Evolutionary conservation across 2,329 filamentous ascomycete species (phyloP).

Genomic region (Pyrenophora tritici-repentis): DNA sequence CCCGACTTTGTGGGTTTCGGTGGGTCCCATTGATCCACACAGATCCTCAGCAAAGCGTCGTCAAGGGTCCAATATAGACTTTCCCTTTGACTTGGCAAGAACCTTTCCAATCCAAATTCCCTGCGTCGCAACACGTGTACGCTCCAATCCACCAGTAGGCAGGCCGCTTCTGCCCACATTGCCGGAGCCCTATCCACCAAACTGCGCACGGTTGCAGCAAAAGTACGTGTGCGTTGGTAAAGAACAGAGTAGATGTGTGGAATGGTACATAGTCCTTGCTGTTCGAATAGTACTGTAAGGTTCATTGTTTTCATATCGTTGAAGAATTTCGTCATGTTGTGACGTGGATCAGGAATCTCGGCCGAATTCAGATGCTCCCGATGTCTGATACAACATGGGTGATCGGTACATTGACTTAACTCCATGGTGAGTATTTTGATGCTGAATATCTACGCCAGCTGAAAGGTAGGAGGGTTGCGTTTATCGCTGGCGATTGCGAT

Average conservation of each 20-base stretch:
- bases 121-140: conserved; percentile 10
- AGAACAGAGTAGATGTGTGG: conserved; percentile 10
- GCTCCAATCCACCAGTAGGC: conserved; percentile 16
- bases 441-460: too few relatives aligned
- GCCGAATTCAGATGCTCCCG: too few relatives aligned
- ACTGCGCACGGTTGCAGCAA: conserved; percentile 12
- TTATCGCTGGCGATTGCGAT: too few relatives aligned
- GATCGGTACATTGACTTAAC: too few relatives aligned
- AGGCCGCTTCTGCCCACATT: conserved; percentile 12
- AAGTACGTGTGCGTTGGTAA: conserved; percentile 14
- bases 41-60: conserved; percentile 20
- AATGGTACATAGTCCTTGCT: conserved; percentile 3
- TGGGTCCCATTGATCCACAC: conserved; percentile 18
- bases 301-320: conserved; percentile 7
- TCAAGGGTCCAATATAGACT: conserved; percentile 24
- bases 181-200: conserved; percentile 1
- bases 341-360: not conserved
- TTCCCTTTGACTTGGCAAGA: conserved; percentile 19
- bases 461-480: too few relatives aligned
- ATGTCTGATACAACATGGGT: too few relatives aligned
- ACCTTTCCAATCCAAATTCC: conserved; percentile 9
- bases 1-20: not conserved
- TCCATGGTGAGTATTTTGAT: too few relatives aligned
- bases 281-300: not conserved
- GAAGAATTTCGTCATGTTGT: not conserved